Percentiles rank a stretch among this genome's conserved stretches.
These are phyloP conservation scores for Candida ulmi DNA, from an alignment of 805 yeast genomes.

Conservation along the genomic window DNA sequence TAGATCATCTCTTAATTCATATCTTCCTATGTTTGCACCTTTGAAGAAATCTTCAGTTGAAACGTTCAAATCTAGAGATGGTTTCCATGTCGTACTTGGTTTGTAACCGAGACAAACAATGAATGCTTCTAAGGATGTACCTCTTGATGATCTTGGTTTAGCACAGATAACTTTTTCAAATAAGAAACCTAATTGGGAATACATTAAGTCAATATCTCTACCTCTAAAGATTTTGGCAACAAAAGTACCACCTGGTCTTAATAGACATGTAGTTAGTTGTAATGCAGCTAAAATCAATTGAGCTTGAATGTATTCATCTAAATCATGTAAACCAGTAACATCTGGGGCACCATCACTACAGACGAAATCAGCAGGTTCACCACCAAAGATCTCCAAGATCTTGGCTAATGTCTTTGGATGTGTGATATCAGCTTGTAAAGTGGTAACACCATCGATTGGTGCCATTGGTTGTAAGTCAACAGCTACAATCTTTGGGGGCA, in stretches of 20 bases:
- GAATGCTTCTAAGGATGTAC: conserved; percentile 90
- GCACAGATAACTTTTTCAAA: conserved; percentile 91
- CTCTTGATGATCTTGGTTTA: conserved; percentile 92
- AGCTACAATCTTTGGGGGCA: conserved; percentile 72
- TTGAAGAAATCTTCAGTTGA: conserved; percentile 84
- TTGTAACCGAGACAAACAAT: conserved; percentile 85
- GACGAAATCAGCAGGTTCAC: conserved; percentile 91
- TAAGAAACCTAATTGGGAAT: conserved; percentile 83
- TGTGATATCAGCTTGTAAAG: conserved; percentile 94
- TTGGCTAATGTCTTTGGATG: conserved; percentile 82
- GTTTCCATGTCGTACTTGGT: conserved; percentile 83
- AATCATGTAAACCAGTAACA: conserved; percentile 94
- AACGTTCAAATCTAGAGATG: conserved; percentile 46
- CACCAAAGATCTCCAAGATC: conserved; percentile 79
- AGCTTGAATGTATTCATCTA: conserved; percentile 96
- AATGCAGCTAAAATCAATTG: conserved; percentile 88
- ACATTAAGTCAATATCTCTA: conserved; percentile 87
- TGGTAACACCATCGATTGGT: conserved; percentile 86
- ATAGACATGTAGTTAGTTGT: conserved; percentile 83
- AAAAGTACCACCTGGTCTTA: conserved; percentile 86
- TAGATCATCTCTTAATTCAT: conserved; percentile 40
- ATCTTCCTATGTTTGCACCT: conserved; percentile 51
- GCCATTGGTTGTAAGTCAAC: conserved; percentile 98
- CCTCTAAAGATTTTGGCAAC: conserved; percentile 97
- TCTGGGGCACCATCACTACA: conserved; percentile 99